Base-by-base conservation (phyloP, 768 basidiomycete genomes). In the Russula sp. region DNA sequence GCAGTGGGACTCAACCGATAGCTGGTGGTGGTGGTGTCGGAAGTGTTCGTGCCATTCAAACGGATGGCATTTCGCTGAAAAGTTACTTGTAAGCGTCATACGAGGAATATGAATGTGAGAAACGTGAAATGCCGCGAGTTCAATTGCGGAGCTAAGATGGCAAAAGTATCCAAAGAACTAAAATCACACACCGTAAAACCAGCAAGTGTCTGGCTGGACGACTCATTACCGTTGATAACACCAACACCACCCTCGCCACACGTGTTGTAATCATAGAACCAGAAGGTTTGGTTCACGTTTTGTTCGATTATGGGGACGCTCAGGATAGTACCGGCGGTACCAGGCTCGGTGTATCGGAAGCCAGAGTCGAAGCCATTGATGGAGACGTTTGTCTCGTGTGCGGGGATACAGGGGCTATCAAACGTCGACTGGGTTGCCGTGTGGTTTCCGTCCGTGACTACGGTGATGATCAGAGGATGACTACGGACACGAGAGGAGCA, bases 191-290 rank as follows among this genome's bases (percentile, higher is more conserved):
- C 82, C 71, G 74, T 72, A 69, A 85, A 84, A 24, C 75, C 78
- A 28, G 70, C 75, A 26, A 77, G 65, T 42, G 76, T 77, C 71
- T 72, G 72, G 9, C 68, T 72, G 28, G 75, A 75, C 52, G 75
- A 78, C 48, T 75, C 75, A 65, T 85, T 83, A 62, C 77, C 68
- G 69, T 87, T 87, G 69, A 87, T 83, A 11, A 74, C 85, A 46
- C 85, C 86, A 50, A 87, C 85, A 36, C 83, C 85, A 57, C 84
- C 86, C 57, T 76, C 65, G 3, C 75, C 78, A 72, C 86, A 87
- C 8, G 80, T 80, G 66, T 78, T 79, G 64, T 67, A 70, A 74
- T 87, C 86, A 72, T 75, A 87, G 72, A 84, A 87, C 84, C 84
- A 87, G 54, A 84, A 76, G 22, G 85, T 81, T 13, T 65, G 68